These are phyloP conservation scores for Colletotrichum lindemuthianum DNA, from an alignment of 2,329 filamentous ascomycete genomes.

Conservation along the genomic window DNA sequence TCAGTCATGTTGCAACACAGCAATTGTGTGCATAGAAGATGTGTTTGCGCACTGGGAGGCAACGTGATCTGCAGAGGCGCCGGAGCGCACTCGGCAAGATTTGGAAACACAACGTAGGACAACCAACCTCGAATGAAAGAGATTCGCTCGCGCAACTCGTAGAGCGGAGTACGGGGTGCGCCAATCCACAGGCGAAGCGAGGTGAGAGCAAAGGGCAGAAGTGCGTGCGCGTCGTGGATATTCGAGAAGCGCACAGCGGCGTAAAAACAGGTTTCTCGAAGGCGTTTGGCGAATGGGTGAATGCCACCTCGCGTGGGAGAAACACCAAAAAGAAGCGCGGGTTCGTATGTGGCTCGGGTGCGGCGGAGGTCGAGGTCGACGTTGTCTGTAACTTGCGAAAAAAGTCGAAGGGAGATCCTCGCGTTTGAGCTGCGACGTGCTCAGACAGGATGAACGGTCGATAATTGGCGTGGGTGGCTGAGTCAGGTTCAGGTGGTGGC, in stretches of 20 bases:
- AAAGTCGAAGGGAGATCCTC: constrained; percentile 9
- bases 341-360: constrained; percentile 12
- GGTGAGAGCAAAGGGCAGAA: background rate
- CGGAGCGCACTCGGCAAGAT: constrained; percentile 13
- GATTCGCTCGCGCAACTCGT: constrained; percentile 16
- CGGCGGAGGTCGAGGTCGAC: constrained; percentile 5
- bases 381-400: background rate
- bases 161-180: constrained; percentile 8
- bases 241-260: background rate
- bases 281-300: background rate
- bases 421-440: constrained; percentile 15
- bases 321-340: background rate
- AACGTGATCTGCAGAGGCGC: constrained; percentile 29
- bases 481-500: constrained; percentile 33
- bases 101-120: constrained; percentile 22
- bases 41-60: constrained; percentile 2
- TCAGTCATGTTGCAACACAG: background rate
- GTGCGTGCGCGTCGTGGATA: constrained; percentile 2
- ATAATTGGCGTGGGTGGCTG: constrained; percentile 32
- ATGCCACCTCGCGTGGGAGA: constrained; percentile 10
- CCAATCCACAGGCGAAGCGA: constrained; percentile 7
- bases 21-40: constrained; percentile 16
- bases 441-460: constrained; percentile 30
- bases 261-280: too few relatives aligned
- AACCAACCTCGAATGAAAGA: constrained; percentile 28